These are phyloP conservation scores for Epithemia pelagica DNA, from an alignment of 108 stramenopile species.

Conservation along the genomic window DNA sequence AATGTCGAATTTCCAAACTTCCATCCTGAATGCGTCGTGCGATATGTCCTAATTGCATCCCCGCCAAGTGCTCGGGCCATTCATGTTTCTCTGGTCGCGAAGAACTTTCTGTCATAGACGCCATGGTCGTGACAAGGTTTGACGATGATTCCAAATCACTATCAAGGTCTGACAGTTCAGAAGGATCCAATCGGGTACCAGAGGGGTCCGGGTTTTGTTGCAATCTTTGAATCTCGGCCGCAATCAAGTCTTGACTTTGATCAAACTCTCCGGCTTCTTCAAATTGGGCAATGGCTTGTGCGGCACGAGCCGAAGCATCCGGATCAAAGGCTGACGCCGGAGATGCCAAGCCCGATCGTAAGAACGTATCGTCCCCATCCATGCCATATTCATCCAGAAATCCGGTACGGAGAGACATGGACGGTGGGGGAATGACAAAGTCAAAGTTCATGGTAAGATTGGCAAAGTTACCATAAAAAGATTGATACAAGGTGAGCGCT, in stretches of 20 bases:
- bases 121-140: neutral
- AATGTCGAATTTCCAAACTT: conserved; percentile 82
- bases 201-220: conserved; percentile 19
- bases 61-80: conserved; percentile 80
- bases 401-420: neutral
- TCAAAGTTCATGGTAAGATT: conserved; percentile 46
- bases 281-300: conserved; percentile 16
- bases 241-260: conserved; percentile 24
- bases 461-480: conserved; percentile 54
- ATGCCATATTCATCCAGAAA: conserved; percentile 35
- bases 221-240: conserved; percentile 27
- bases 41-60: conserved; percentile 72
- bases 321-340: conserved; percentile 2
- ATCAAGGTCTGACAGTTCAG: conserved; percentile 11
- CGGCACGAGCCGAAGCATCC: conserved; percentile 11
- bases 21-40: conserved; percentile 71
- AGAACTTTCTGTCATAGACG: too few species aligned
- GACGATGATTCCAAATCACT: neutral
- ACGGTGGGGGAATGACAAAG: conserved; percentile 48
- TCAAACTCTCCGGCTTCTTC: conserved; percentile 17
- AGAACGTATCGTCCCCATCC: conserved; percentile 29
- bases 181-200: conserved; percentile 4
- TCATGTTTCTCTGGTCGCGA: conserved; percentile 18
- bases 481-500: conserved; percentile 70
- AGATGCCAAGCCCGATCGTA: neutral